These are phyloP conservation scores for Mycena vitilis DNA, from an alignment of 768 basidiomycete genomes.

Conservation along the genomic window DNA sequence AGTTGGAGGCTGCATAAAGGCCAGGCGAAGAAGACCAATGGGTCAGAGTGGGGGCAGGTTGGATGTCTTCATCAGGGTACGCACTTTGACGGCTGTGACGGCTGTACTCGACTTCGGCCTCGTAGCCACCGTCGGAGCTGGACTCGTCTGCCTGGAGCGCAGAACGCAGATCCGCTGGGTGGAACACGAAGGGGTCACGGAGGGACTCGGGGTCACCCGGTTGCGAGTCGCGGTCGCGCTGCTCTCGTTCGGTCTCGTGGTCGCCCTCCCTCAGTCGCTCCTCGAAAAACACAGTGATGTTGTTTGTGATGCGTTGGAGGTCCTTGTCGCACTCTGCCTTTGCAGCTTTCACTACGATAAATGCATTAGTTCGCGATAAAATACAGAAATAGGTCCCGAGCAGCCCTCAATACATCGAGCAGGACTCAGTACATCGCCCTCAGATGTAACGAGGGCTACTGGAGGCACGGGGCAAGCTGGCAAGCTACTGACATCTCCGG, in stretches of 20 bases:
- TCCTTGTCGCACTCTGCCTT: slow-evolving; percentile 98
- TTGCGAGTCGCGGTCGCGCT: slow-evolving; percentile 65
- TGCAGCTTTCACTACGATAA: slow-evolving; percentile 73
- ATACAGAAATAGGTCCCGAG: too few species aligned
- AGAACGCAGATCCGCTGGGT: slow-evolving; percentile 66
- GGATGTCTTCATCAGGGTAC: slow-evolving; percentile 62
- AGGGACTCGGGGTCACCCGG: slow-evolving; percentile 65
- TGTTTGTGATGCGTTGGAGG: slow-evolving; percentile 91
- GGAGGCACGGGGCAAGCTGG: too few species aligned
- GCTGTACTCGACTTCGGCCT: slow-evolving; percentile 76
- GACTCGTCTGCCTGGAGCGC: slow-evolving; percentile 76
- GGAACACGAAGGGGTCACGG: slow-evolving; percentile 71
- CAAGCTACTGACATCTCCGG: slow-evolving; percentile 60
- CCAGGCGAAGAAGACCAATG: slow-evolving; percentile 67
- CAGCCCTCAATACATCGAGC: too few species aligned
- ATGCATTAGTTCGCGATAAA: too few species aligned
- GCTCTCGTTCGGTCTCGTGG: slow-evolving; percentile 75
- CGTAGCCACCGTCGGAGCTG: slow-evolving; percentile 86
- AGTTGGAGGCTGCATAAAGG: slow-evolving; percentile 72
- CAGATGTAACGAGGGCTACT: too few species aligned
- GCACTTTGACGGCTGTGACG: slow-evolving; percentile 82
- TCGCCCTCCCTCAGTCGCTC: slow-evolving; percentile 85
- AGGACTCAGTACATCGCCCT: too few species aligned
- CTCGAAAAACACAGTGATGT: slow-evolving; percentile 95
- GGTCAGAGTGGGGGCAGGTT: slow-evolving; percentile 56